Evolutionary conservation across 1,284 basidiomycete genomes (phyloP), one percentile per base, ranked within the genome.

Genomic region (Takashimella koratensis): DNA sequence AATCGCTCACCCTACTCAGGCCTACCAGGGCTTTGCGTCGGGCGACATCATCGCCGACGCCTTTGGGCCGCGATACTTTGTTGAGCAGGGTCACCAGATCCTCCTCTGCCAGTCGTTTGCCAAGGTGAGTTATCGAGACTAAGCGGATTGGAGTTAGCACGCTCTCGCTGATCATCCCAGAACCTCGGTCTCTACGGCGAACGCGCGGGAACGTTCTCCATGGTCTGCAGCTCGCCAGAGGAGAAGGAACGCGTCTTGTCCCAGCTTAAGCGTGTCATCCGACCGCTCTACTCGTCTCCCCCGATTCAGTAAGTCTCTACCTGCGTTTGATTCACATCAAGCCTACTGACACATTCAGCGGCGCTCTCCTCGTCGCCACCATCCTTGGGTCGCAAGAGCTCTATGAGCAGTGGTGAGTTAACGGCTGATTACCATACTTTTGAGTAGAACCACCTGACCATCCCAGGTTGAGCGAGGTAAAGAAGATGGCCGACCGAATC

Each of bases 151-250:
- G 20, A 5, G 16, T 42, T 49, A 8, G 21, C n/a, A 36, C 22
- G 43, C 25, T 44, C 55, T 57, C 22, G 57, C 25, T 5, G 1
- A 4, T 23, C 30, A 36, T 36, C 30, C 30, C 54, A 77, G 83
- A 99, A 98, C 81, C 93, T 97, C 82, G 95, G 96, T 51, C 82
- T 98, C 43, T 98, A 98, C 75, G 96, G 94, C 63, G 94, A 97
- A 78, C 89, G 94, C 72, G 89, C 91, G 54, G 94, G 94, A 23
- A 88, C 90, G 27, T 90, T 98, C 82, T 93, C 91, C 24, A 75
- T 97, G 65, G 85, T 87, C 44, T 84, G 84, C 44, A 76, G 78
- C 52, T 84, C 83, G 62, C 79, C 84, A 47, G 88, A 88, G 60
- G 92, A 96, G 77, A 90, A 87, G 74, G 88, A 86, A 45, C 85